phyloP scores from a whole-genome alignment of 2,329 filamentous ascomycete species.

The Claviceps capensis region DNA sequence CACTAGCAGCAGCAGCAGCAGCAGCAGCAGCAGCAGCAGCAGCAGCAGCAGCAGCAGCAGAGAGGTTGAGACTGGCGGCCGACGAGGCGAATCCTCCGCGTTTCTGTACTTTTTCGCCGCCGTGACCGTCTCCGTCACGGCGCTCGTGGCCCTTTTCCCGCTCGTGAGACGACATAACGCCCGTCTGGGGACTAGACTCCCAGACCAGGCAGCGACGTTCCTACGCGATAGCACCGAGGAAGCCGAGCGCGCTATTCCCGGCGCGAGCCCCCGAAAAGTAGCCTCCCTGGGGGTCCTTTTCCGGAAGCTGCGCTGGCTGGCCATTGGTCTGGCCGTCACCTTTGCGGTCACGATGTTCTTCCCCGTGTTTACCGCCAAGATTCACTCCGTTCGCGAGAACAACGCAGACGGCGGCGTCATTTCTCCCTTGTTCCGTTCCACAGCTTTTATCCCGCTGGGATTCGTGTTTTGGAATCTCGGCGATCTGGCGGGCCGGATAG shows the following conservation, averaged over 20 bases:
- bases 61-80: neutral
- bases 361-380: constrained; percentile 75
- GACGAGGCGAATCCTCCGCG: constrained; percentile 41
- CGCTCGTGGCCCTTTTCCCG: constrained; percentile 61
- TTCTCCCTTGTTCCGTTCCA: constrained; percentile 49
- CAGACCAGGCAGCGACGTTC: constrained; percentile 34
- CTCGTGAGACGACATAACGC: constrained; percentile 49
- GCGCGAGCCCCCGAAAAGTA: constrained; percentile 25
- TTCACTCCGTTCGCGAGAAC: constrained; percentile 28
- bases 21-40: neutral
- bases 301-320: constrained; percentile 64
- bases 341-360: constrained; percentile 88
- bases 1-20: neutral
- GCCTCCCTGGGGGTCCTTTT: constrained; percentile 51
- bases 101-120: constrained; percentile 89
- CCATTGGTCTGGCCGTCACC: constrained; percentile 63
- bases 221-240: constrained; percentile 35
- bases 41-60: constrained; percentile 9
- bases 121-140: constrained; percentile 55
- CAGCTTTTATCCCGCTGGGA: constrained; percentile 75
- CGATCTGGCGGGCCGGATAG: constrained; percentile 64
- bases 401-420: constrained; percentile 25
- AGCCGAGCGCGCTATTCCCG: constrained; percentile 29
- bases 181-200: constrained; percentile 31
- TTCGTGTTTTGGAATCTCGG: constrained; percentile 92